These are phyloP conservation scores for Thelonectria blattea DNA, from an alignment of 2,329 filamentous ascomycete genomes.

Conservation along the genomic window DNA sequence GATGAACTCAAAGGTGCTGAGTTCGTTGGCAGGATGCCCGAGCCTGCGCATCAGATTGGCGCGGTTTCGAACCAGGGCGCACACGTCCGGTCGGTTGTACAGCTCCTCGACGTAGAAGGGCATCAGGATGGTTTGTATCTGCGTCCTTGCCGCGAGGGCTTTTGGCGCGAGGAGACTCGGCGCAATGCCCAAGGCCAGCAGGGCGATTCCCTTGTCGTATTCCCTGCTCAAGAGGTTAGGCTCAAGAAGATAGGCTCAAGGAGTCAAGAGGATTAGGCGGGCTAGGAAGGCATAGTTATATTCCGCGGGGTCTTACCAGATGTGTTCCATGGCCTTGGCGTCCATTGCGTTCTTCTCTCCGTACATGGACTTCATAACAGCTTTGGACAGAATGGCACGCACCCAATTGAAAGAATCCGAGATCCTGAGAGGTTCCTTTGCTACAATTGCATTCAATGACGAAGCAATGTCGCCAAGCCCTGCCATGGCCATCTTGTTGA, in stretches of 20 bases:
- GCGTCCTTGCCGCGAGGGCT: conserved; percentile 4
- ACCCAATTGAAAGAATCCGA: conserved; percentile 48
- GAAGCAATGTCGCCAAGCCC: not conserved
- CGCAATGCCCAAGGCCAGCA: not conserved
- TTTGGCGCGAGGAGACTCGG: conserved; percentile 2
- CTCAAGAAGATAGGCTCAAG: too few relatives aligned
- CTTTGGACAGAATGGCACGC: conserved; percentile 44
- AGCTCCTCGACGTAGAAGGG: conserved; percentile 5
- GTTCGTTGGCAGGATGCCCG: not conserved
- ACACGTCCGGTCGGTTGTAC: conserved; percentile 10
- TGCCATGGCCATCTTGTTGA: conserved; percentile 17
- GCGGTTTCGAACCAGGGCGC: conserved; percentile 6
- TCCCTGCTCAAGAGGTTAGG: conserved; percentile 2
- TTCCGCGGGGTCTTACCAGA: conserved; percentile 46
- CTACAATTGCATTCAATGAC: conserved; percentile 9
- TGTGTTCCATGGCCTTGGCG: conserved; percentile 40
- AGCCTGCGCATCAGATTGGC: not conserved
- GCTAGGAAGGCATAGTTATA: too few relatives aligned
- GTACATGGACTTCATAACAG: conserved; percentile 48
- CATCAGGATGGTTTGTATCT: not conserved
- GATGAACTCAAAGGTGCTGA: conserved; percentile 9
- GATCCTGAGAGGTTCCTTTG: conserved; percentile 15
- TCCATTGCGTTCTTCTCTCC: conserved; percentile 50
- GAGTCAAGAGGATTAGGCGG: too few relatives aligned
- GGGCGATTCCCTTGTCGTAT: conserved; percentile 6